A percentile compares a stretch with the other conserved stretches of the same genome.
Evolutionary conservation across 306 rosid genomes (phyloP).

Genomic region (Dalbergia oliveri): DNA sequence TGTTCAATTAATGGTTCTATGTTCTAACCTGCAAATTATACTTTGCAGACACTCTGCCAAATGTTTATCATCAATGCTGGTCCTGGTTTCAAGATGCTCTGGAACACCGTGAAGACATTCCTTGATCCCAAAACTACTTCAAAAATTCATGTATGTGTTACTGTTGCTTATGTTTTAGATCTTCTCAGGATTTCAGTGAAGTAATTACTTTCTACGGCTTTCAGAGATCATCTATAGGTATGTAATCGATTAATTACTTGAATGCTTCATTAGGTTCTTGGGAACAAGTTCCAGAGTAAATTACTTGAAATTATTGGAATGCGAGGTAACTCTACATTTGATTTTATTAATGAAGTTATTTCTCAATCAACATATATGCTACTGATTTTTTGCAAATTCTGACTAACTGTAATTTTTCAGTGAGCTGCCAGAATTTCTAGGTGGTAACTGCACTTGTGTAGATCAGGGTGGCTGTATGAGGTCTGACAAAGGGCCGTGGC

Average conservation of each 20-base stretch:
- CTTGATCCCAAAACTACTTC: slow-evolving; percentile 84
- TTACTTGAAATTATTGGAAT: slow-evolving; percentile 81
- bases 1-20: slow-evolving; percentile 18
- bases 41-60: slow-evolving; percentile 76
- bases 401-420: slow-evolving; percentile 54
- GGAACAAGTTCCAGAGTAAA: slow-evolving; percentile 77
- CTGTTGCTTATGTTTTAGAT: background rate
- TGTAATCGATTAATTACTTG: slow-evolving; percentile 36
- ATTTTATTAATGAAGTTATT: slow-evolving; percentile 22
- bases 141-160: slow-evolving; percentile 81
- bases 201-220: slow-evolving; percentile 26
- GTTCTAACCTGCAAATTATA: slow-evolving; percentile 30
- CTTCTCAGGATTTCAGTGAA: slow-evolving; percentile 21
- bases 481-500: slow-evolving; percentile 96
- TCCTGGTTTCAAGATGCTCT: slow-evolving; percentile 86
- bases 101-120: slow-evolving; percentile 83
- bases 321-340: slow-evolving; percentile 61
- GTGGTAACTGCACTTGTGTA: slow-evolving; percentile 82
- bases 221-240: slow-evolving; percentile 23
- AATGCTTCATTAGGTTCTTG: slow-evolving; percentile 70
- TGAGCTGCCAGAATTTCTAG: slow-evolving; percentile 87
- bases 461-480: slow-evolving; percentile 77
- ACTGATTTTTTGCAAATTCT: slow-evolving; percentile 23
- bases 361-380: slow-evolving; percentile 15
- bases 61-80: slow-evolving; percentile 96